Evolutionary conservation across 2,329 filamentous ascomycete genomes (phyloP).

Genomic region (Fusarium armeniacum): DNA sequence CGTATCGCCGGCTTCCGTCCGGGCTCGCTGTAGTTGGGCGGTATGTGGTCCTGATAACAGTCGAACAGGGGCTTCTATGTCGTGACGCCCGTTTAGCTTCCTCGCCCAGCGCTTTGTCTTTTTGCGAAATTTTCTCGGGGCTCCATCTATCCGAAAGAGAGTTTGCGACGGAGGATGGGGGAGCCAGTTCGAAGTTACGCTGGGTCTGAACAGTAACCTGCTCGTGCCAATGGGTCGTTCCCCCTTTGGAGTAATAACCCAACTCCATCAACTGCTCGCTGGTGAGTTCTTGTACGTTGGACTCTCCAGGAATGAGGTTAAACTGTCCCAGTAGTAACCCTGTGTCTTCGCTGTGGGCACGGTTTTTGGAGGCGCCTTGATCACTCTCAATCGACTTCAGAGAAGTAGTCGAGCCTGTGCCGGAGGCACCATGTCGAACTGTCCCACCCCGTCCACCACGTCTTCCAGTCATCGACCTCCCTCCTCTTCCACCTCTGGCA

Average conservation of each 20-base stretch:
- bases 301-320: not conserved
- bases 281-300: conserved; percentile 63
- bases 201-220: not conserved
- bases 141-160: conserved; percentile 39
- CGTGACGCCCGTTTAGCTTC: not conserved
- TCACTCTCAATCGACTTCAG: not conserved
- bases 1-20: conserved; percentile 4
- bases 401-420: not conserved
- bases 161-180: not conserved
- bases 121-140: conserved; percentile 30
- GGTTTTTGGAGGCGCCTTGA: not conserved
- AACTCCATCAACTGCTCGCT: conserved; percentile 58
- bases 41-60: conserved; percentile 9
- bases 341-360: not conserved
- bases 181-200: not conserved
- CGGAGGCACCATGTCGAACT: not conserved
- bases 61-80: not conserved
- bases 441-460: conserved; percentile 1
- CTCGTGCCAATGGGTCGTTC: not conserved
- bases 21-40: conserved; percentile 1
- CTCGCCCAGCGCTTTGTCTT: conserved; percentile 19
- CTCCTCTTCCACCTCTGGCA: not conserved
- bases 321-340: not conserved
- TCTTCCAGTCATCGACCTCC: not conserved
- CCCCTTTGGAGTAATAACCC: conserved; percentile 17